phyloP scores from a whole-genome alignment of 2,329 filamentous ascomycete species.

The Penicillium sp. region DNA sequence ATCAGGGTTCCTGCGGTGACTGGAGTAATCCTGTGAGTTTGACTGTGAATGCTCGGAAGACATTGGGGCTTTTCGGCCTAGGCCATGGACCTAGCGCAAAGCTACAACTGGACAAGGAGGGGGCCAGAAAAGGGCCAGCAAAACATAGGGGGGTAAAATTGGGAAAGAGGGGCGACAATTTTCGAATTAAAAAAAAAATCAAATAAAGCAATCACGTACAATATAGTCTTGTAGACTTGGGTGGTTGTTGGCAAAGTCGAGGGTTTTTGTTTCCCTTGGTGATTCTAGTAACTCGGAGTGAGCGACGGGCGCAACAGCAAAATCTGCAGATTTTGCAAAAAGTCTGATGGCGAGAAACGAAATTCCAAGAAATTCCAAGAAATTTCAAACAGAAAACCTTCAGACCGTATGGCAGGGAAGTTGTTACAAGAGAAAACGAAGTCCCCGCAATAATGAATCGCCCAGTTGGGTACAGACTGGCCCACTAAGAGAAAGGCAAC shows the following conservation, averaged over 20 bases:
- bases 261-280: slow-evolving; percentile 10
- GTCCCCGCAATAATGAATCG: slow-evolving; percentile 22
- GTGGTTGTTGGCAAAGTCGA: slow-evolving; percentile 6
- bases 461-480: slow-evolving; percentile 17
- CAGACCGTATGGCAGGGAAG: slow-evolving; percentile 11
- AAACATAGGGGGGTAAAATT: slow-evolving; percentile 7
- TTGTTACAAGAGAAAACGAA: slow-evolving; percentile 12
- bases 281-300: slow-evolving; percentile 4
- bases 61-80: slow-evolving; percentile 19
- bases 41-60: slow-evolving; percentile 15
- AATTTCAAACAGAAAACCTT: slow-evolving; percentile 6
- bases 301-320: slow-evolving; percentile 15
- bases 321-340: background rate
- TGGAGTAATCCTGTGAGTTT: slow-evolving; percentile 22
- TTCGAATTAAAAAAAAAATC: background rate
- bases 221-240: background rate
- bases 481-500: slow-evolving; percentile 9
- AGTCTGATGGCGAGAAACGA: background rate
- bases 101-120: slow-evolving; percentile 12
- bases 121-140: slow-evolving; percentile 9
- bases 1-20: slow-evolving; percentile 15
- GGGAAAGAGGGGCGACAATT: slow-evolving; percentile 4
- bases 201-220: slow-evolving; percentile 12
- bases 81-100: slow-evolving; percentile 16
- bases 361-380: slow-evolving; percentile 10